Percentiles rank a stretch among this genome's conserved stretches.
Conservation (phyloP, 2,329 filamentous ascomycete species). For the Akanthomyces muscarius region DNA sequence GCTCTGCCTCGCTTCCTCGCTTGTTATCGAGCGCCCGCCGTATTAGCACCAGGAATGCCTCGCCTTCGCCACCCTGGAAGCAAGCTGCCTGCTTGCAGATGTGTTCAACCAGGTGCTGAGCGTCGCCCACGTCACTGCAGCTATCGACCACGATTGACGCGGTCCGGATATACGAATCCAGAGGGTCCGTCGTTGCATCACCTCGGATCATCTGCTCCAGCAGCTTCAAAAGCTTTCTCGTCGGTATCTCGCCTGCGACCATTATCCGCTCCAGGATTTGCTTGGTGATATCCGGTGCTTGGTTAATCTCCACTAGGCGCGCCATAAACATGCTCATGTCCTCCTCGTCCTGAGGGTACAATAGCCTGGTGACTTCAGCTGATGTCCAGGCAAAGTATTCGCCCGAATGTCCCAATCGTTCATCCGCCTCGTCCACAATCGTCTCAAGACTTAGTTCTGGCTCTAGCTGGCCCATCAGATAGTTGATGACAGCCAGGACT, state of each 20-base stretch:
- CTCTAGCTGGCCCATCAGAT: slow-evolving; percentile 43
- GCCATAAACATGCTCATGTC: slow-evolving; percentile 54
- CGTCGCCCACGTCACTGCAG: slow-evolving; percentile 32
- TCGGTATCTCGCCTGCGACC: slow-evolving; percentile 46
- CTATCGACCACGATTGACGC: slow-evolving; percentile 50
- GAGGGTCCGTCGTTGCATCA: slow-evolving; percentile 36
- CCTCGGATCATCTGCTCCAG: slow-evolving; percentile 52
- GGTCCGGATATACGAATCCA: slow-evolving; percentile 56
- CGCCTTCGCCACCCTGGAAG: slow-evolving; percentile 46
- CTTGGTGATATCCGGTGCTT: slow-evolving; percentile 49
- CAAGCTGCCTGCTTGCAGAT: slow-evolving; percentile 40
- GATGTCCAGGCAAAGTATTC: slow-evolving; percentile 41
- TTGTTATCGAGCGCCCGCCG: slow-evolving; percentile 27
- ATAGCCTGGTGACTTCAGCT: slow-evolving; percentile 44
- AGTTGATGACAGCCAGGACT: slow-evolving; percentile 48
- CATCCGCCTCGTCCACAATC: slow-evolving; percentile 37
- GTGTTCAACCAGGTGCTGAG: slow-evolving; percentile 40
- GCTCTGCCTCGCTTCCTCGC: slow-evolving; percentile 26
- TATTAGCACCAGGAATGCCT: slow-evolving; percentile 45
- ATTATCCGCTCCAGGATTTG: slow-evolving; percentile 57
- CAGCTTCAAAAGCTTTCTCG: slow-evolving; percentile 48
- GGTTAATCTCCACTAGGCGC: slow-evolving; percentile 61
- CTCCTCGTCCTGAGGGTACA: slow-evolving; percentile 31
- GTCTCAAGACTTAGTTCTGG: slow-evolving; percentile 30
- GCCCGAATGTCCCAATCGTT: slow-evolving; percentile 36